A percentile compares a stretch with the other conserved stretches of the same genome.
phyloP scores from a whole-genome alignment of 2,329 filamentous ascomycete genomes.

The Penicillium sp. region DNA sequence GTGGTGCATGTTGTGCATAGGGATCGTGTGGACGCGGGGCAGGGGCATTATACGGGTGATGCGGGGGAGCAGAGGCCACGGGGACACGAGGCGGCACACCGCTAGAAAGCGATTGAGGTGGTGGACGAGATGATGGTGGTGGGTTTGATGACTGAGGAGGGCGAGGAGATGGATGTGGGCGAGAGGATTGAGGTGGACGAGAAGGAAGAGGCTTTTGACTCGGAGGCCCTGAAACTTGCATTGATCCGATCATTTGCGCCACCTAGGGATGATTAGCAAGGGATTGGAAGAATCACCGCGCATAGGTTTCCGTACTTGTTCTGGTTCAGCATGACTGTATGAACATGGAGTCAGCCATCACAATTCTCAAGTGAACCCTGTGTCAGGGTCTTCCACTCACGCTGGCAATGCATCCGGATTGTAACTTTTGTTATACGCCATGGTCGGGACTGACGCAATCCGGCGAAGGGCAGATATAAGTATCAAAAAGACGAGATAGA shows the following conservation, averaged over 20 bases:
- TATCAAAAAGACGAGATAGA: constrained; percentile 2
- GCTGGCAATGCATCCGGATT: constrained; percentile 93
- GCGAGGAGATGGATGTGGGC: constrained; percentile 11
- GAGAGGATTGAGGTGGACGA: constrained; percentile 22
- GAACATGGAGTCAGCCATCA: constrained; percentile 15
- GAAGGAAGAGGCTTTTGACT: constrained; percentile 24
- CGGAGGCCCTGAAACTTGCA: constrained; percentile 26
- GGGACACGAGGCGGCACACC: constrained; percentile 25
- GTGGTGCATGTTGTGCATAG: constrained; percentile 13
- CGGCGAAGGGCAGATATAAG: constrained; percentile 6
- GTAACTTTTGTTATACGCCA: constrained; percentile 92
- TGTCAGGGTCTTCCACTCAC: constrained; percentile 48
- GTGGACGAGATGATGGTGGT: constrained; percentile 12
- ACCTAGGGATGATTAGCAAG: constrained; percentile 27
- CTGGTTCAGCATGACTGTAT: constrained; percentile 66
- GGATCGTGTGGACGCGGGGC: constrained; percentile 15
- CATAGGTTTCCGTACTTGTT: constrained; percentile 47
- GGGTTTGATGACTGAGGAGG: constrained; percentile 20
- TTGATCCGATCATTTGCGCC: constrained; percentile 41
- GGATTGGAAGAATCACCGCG: not conserved
- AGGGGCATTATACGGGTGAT: constrained; percentile 17
- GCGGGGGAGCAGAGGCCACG: constrained; percentile 21
- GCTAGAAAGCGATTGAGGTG: constrained; percentile 15
- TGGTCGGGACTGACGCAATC: constrained; percentile 41
- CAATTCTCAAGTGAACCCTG: not conserved